Percentiles rank a stretch among this genome's conserved stretches.
Conservation (phyloP, 805 yeast species). For the Pichia manshurica region DNA sequence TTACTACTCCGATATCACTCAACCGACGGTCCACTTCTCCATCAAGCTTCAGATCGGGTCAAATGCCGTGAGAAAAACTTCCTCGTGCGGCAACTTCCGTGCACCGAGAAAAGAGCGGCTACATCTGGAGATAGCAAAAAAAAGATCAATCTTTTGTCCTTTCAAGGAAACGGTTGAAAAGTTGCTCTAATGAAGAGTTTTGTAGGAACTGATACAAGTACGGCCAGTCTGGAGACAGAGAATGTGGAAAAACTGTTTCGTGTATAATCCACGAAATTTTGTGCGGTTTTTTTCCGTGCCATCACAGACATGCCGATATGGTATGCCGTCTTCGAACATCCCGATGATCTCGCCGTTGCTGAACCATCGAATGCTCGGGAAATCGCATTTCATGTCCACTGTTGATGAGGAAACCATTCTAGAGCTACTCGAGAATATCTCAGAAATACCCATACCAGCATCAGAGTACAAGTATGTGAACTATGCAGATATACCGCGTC, state of each 20-base stretch:
- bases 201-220: too few relatives aligned
- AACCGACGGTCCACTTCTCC: neutral
- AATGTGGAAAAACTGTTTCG: neutral
- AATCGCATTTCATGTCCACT: constrained; percentile 7
- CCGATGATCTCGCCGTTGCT: constrained; percentile 10
- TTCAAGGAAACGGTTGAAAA: too few relatives aligned
- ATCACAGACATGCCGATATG: too few relatives aligned
- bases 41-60: too few relatives aligned
- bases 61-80: neutral
- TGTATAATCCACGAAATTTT: too few relatives aligned
- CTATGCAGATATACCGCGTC: constrained; percentile 17
- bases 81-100: neutral
- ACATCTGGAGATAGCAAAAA: too few relatives aligned
- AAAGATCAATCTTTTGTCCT: too few relatives aligned
- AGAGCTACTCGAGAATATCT: constrained; percentile 19
- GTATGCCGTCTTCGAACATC: neutral
- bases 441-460: constrained; percentile 19
- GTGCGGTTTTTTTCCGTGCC: too few relatives aligned
- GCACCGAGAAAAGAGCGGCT: neutral
- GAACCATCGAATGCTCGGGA: constrained; percentile 9
- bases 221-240: too few relatives aligned
- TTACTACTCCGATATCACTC: too few relatives aligned
- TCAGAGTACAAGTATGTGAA: constrained; percentile 20
- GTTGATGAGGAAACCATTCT: constrained; percentile 19
- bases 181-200: too few relatives aligned